Evolutionary conservation across 345 rosid genomes (phyloP), one percentile per base, ranked within the genome.

Genomic region (Theobroma cacao): DNA sequence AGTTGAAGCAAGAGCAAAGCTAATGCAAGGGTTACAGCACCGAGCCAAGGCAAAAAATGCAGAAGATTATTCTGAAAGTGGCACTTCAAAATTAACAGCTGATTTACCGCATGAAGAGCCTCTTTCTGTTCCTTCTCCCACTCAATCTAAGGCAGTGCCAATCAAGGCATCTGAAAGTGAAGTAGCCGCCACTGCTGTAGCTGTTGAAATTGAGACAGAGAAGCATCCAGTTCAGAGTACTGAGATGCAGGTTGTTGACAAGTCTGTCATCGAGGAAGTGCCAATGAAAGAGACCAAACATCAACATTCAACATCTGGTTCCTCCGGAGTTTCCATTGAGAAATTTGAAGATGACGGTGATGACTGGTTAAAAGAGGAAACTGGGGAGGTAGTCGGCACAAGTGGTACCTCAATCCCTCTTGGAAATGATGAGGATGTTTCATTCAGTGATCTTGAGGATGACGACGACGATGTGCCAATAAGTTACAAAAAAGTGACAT

Each of bases 371-470:
- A 88, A 93, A 66, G 98, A 91, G 72, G 98, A 90, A 79, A 88
- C 71, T 72, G 84, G 89, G 9, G 94, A 89, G 75, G 79, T 50
- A 45, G 72, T 80, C 65, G 89, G 84, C 24, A 74, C 75, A 20
- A 55, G 82, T 80, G 87, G 87, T 78, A 82, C 89, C 53, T 71
- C 89, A 8, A 76, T 82, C 71, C 89, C 75, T 33, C 75, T 90
- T 45, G 97, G 72, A 74, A 91, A 94, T 77, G 98, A 92, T 1
- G 98, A 94, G 76, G 99, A 94, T 72, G 95, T 94, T n/a, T 94
- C 98, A 5, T 96, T 94, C 76, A 94, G 99, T 82, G 99, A 96
- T 86, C 95, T 96, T 0, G 98, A 96, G 89, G 98, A 94, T 2
- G 98, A 94, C 56, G 98, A 94, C 56, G 98, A 92, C 61, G 95